Evolutionary conservation across 2,329 filamentous ascomycete genomes (phyloP).

Genomic region (Talaromyces sp.): DNA sequence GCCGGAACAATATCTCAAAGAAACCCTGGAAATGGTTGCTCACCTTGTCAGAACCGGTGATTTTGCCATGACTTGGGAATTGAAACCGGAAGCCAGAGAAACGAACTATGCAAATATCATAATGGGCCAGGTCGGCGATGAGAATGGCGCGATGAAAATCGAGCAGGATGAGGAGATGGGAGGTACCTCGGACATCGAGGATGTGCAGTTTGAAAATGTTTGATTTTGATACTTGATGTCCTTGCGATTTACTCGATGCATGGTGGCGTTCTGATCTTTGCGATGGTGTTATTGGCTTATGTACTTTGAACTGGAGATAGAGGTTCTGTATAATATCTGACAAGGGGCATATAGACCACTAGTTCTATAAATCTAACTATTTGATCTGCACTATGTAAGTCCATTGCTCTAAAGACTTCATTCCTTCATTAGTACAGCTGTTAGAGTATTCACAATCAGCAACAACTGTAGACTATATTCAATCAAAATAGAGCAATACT

Average conservation of each 20-base stretch:
- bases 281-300: slow-evolving; percentile 1
- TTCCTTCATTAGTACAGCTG: neutral
- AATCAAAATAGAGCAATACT: neutral
- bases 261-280: slow-evolving; percentile 9
- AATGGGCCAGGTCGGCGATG: slow-evolving; percentile 50
- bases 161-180: slow-evolving; percentile 43
- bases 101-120: slow-evolving; percentile 45
- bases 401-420: neutral
- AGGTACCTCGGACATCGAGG: slow-evolving; percentile 58
- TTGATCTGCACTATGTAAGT: neutral
- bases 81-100: slow-evolving; percentile 66
- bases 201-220: slow-evolving; percentile 79
- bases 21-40: slow-evolving; percentile 77
- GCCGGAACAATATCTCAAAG: slow-evolving; percentile 87
- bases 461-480: neutral
- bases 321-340: neutral
- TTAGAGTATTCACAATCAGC: neutral
- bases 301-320: neutral
- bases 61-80: slow-evolving; percentile 80
- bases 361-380: neutral
- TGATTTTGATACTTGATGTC: slow-evolving; percentile 25
- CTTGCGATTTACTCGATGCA: slow-evolving; percentile 3
- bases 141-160: slow-evolving; percentile 40
- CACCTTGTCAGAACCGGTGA: slow-evolving; percentile 75
- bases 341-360: neutral